Evolutionary conservation across 495 filamentous ascomycete species (phyloP).

Genomic region (Halenospora varia): DNA sequence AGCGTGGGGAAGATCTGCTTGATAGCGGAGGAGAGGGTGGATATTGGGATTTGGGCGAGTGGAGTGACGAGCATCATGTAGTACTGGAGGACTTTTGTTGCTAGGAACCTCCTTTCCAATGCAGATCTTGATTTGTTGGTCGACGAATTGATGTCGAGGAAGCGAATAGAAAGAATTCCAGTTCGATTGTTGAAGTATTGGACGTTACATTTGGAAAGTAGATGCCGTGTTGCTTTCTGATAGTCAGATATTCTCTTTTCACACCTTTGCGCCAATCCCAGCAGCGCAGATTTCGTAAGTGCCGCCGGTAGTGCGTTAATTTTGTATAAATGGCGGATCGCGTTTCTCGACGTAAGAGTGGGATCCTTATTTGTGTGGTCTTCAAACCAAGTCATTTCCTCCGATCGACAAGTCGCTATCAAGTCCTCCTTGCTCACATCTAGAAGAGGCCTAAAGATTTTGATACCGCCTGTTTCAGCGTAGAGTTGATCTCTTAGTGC

Average conservation of each 20-base stretch:
- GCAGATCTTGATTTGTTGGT: too few relatives aligned
- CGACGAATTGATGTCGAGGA: conserved; percentile 28
- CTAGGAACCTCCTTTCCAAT: conserved; percentile 11
- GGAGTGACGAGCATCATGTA: conserved; percentile 19
- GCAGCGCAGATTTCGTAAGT: conserved; percentile 59
- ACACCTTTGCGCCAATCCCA: conserved; percentile 45
- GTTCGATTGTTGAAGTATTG: conserved; percentile 34
- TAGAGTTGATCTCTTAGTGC: not conserved
- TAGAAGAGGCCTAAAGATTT: conserved; percentile 72
- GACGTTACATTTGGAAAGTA: conserved; percentile 22
- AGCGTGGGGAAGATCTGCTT: conserved; percentile 12
- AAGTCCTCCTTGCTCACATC: conserved; percentile 67
- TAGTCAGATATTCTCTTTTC: conserved; percentile 28
- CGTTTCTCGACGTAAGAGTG: conserved; percentile 74
- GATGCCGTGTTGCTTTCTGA: conserved; percentile 26
- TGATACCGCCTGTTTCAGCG: conserved; percentile 62
- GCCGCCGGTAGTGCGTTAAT: conserved; percentile 62
- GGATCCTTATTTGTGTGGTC: conserved; percentile 82
- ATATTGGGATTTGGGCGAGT: conserved; percentile 8
- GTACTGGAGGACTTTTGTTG: conserved; percentile 16
- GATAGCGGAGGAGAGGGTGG: conserved; percentile 3
- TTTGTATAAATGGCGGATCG: conserved; percentile 63
- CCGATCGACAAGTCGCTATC: conserved; percentile 64
- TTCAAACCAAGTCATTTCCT: conserved; percentile 68
- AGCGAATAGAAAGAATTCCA: conserved; percentile 38